Percentiles rank a stretch among this genome's conserved stretches.
These are phyloP conservation scores for Coniochaeta sp. DNA, from an alignment of 2,329 filamentous ascomycete species.

Conservation along the genomic window DNA sequence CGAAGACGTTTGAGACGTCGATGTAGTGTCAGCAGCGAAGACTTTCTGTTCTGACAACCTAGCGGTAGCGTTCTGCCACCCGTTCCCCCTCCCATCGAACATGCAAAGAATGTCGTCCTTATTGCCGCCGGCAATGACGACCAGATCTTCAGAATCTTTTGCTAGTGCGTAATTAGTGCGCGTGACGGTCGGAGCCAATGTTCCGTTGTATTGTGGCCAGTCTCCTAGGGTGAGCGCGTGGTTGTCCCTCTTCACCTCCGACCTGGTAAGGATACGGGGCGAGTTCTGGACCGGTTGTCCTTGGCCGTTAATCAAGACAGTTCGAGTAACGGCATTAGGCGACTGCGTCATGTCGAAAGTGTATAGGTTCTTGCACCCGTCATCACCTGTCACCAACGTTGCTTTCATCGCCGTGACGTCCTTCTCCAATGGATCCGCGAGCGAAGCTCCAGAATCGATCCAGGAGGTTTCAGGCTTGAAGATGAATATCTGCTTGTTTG, in stretches of 20 bases:
- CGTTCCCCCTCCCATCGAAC: conserved; percentile 68
- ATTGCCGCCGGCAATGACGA: conserved; percentile 74
- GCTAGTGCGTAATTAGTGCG: conserved; percentile 68
- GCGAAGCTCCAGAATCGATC: conserved; percentile 56
- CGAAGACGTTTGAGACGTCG: conserved; percentile 18
- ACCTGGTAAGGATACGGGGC: conserved; percentile 29
- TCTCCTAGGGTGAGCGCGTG: conserved; percentile 48
- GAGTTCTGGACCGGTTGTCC: conserved; percentile 46
- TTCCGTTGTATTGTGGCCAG: conserved; percentile 75
- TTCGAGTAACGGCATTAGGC: conserved; percentile 68
- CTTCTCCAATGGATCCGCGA: conserved; percentile 54
- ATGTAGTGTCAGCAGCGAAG: conserved; percentile 23
- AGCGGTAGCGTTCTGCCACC: conserved; percentile 66
- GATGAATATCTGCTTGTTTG: conserved; percentile 62
- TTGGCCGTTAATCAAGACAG: conserved; percentile 55
- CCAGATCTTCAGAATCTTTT: conserved; percentile 54
- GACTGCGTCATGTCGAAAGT: conserved; percentile 67
- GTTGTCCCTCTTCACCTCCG: conserved; percentile 14
- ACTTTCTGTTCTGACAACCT: conserved; percentile 46
- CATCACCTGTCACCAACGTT: conserved; percentile 60
- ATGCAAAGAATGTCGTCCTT: conserved; percentile 60
- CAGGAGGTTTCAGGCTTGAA: conserved; percentile 61
- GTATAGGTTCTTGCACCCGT: conserved; percentile 71
- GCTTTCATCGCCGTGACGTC: conserved; percentile 50
- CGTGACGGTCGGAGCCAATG: conserved; percentile 56